Percentiles rank a stretch among this genome's conserved stretches.
These are phyloP conservation scores for Epichloe gansuensis DNA, from an alignment of 2,329 filamentous ascomycete species.

Conservation along the genomic window DNA sequence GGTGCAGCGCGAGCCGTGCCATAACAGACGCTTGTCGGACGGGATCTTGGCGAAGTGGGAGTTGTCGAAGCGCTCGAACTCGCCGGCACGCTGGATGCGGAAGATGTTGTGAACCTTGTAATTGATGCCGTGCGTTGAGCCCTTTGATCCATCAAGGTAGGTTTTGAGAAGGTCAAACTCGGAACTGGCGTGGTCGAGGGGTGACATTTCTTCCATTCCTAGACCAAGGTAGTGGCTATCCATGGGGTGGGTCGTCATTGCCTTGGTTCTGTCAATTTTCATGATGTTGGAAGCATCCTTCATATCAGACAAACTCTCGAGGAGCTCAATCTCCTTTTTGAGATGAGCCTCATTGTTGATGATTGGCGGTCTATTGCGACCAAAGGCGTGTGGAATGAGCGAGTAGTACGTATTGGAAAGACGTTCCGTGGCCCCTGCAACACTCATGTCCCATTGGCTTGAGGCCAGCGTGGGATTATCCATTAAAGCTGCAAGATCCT, in stretches of 20 bases:
- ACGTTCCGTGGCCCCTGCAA: conserved; percentile 36
- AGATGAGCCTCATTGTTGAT: conserved; percentile 44
- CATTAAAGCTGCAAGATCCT: conserved; percentile 59
- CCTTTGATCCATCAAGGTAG: conserved; percentile 57
- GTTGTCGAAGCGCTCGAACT: conserved; percentile 53
- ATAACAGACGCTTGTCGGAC: conserved; percentile 64
- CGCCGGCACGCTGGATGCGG: conserved; percentile 64
- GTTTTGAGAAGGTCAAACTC: conserved; percentile 54
- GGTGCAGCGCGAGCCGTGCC: conserved; percentile 74
- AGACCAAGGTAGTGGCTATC: conserved; percentile 63
- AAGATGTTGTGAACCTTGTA: conserved; percentile 65
- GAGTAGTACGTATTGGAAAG: conserved; percentile 72
- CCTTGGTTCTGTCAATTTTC: conserved; percentile 43
- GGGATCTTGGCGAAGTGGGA: conserved; percentile 38
- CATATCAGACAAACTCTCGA: conserved; percentile 76
- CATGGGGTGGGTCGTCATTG: conserved; percentile 45
- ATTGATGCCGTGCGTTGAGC: conserved; percentile 47
- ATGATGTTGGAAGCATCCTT: conserved; percentile 69
- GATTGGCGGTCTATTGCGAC: conserved; percentile 57
- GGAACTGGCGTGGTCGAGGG: conserved; percentile 39
- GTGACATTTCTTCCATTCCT: conserved; percentile 63
- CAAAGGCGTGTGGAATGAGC: conserved; percentile 70
- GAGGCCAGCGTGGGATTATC: conserved; percentile 35
- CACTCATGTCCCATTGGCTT: conserved; percentile 26
- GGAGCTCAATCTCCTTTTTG: conserved; percentile 64